Evolutionary conservation across 495 filamentous ascomycete genomes (phyloP).

Genomic region (Cudoniella acicularis): DNA sequence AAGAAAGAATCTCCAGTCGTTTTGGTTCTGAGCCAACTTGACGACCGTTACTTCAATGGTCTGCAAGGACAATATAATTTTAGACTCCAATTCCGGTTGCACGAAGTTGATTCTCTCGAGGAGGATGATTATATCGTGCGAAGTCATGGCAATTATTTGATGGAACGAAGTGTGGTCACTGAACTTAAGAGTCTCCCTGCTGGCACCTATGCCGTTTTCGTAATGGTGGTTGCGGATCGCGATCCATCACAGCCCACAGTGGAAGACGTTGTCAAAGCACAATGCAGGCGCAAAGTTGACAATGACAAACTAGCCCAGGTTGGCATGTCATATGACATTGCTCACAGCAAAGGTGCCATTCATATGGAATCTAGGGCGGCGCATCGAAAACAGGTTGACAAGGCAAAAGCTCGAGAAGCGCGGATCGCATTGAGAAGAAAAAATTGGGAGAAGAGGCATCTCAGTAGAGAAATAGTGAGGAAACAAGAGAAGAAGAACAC

Average conservation of each 20-base stretch:
- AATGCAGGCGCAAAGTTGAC: constrained; percentile 48
- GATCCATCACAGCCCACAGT: constrained; percentile 45
- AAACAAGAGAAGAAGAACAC: constrained; percentile 27
- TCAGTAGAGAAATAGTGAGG: constrained; percentile 13
- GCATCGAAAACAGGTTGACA: constrained; percentile 9
- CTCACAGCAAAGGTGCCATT: constrained; percentile 59
- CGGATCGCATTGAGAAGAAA: constrained; percentile 19
- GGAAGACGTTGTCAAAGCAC: constrained; percentile 58
- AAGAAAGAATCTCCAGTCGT: constrained; percentile 68
- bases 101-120: constrained; percentile 62
- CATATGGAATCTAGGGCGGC: constrained; percentile 14
- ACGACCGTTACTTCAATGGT: constrained; percentile 80
- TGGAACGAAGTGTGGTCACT: constrained; percentile 67
- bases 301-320: constrained; percentile 73
- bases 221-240: constrained; percentile 16
- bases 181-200: constrained; percentile 53
- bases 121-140: constrained; percentile 84
- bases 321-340: constrained; percentile 78
- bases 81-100: constrained; percentile 74
- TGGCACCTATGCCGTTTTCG: constrained; percentile 32
- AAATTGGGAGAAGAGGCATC: constrained; percentile 23
- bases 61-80: constrained; percentile 80
- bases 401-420: constrained; percentile 13
- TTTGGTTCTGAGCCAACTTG: constrained; percentile 76
- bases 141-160: constrained; percentile 56